Evolutionary conservation across 306 rosid genomes (phyloP).

Genomic region (Echinosophora koreensis): DNA sequence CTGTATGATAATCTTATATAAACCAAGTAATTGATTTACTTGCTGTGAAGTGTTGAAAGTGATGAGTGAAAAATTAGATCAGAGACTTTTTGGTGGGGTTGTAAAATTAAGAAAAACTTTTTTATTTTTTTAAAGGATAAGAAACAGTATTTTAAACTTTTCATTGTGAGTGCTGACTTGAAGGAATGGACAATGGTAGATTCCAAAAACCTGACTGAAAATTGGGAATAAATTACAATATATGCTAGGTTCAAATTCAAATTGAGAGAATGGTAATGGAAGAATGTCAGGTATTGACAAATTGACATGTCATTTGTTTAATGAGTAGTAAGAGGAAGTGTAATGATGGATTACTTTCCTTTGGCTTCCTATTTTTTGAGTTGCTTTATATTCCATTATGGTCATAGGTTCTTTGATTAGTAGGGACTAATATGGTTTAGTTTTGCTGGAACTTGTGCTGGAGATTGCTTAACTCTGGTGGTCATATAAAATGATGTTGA

Average conservation of each 20-base stretch:
- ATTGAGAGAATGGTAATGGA: too few relatives aligned
- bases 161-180: not conserved
- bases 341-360: too few relatives aligned
- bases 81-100: not conserved
- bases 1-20: not conserved
- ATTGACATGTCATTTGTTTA: constrained; percentile 7
- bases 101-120: not conserved
- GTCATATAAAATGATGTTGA: too few relatives aligned
- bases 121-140: not conserved
- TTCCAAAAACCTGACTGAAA: not conserved
- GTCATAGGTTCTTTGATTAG: too few relatives aligned
- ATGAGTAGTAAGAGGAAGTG: not conserved
- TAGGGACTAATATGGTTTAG: too few relatives aligned
- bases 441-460: too few relatives aligned
- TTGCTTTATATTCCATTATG: too few relatives aligned
- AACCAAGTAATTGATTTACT: not conserved
- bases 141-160: constrained; percentile 1
- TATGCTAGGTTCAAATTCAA: not conserved
- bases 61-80: constrained; percentile 2
- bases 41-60: constrained; percentile 14
- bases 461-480: too few relatives aligned
- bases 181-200: constrained; percentile 11
- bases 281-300: not conserved
- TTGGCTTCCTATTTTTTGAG: too few relatives aligned
- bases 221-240: not conserved